Base-by-base conservation (phyloP, 768 basidiomycete species). In the Boletus subcaerulescens region DNA sequence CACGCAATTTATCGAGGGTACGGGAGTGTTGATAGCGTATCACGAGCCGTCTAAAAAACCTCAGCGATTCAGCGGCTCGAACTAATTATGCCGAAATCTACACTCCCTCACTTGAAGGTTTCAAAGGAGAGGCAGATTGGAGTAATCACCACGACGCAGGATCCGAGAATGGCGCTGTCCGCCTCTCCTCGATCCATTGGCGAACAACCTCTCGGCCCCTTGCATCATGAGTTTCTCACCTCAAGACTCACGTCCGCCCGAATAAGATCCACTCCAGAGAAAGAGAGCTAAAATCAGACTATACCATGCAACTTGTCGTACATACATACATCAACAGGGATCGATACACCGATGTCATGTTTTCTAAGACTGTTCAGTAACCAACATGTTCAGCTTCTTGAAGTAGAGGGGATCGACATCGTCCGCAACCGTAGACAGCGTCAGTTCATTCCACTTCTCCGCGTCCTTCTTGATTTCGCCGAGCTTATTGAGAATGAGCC, bases 371-470 rank as follows among this genome's bases (percentile, higher is more conserved):
- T n/a, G 50, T 1, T 49, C 29, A 3, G 18, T 7, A 13, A 48
- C 2, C 11, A 49, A 20, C 0, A 10, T 12, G 4, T 18, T 10
- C 8, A 39, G 38, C 38, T 52, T 57, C 55, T 59, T 57, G 47
- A 50, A 60, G 24, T 40, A 53, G 7, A 26, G 14, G 13, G 60
- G 63, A 36, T 65, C 63, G 8, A 52, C 55, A 35, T 65, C 63
- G 18, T 65, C 63, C 3, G 60, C 63, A n/a, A 59, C 63, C 3
- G 63, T 35, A 6, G 63, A 61, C 11, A 55, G 14, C 4, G 52
- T 51, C 22, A 64, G n/a, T 15, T 43, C 32, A n/a, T 59, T 48
- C 53, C 57, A 62, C 5, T 52, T 18, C 5, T 65, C 53, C 1
- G 57, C 24, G 0, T 65, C 63, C 32, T 44, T 62, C 40, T 50